phyloP scores from a whole-genome alignment of 2,329 filamentous ascomycete genomes.

The Colletotrichum sp. region DNA sequence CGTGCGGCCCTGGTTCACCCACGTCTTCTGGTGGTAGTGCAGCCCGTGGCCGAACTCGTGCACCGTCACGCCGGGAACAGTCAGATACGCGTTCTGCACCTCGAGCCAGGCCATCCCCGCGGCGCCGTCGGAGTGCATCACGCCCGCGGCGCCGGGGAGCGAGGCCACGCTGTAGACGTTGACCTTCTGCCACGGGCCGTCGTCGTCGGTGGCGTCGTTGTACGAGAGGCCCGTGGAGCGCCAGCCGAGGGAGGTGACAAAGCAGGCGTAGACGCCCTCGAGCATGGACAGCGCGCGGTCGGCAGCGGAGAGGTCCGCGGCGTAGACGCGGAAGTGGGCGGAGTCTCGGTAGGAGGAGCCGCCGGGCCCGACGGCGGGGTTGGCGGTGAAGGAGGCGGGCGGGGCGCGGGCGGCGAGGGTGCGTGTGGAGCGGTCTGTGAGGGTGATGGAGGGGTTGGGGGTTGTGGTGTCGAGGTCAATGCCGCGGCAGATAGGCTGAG shows the following conservation, averaged over 20 bases:
- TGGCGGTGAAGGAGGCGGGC: not conserved
- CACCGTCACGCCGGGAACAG: constrained; percentile 42
- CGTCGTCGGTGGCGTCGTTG: constrained; percentile 31
- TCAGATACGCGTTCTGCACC: constrained; percentile 44
- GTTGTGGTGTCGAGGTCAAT: not conserved
- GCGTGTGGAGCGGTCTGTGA: not conserved
- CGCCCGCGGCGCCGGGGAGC: constrained; percentile 43
- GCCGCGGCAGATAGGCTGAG: not conserved
- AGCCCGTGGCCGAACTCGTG: constrained; percentile 56
- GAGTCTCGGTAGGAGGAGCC: constrained; percentile 35
- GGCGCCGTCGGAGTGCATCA: constrained; percentile 44
- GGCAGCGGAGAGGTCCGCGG: constrained; percentile 24
- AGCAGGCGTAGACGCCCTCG: constrained; percentile 49
- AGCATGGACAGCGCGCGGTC: constrained; percentile 40
- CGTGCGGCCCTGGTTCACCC: constrained; percentile 49
- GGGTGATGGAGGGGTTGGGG: not conserved
- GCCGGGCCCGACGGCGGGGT: constrained; percentile 27
- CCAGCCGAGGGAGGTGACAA: constrained; percentile 40
- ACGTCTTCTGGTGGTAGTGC: constrained; percentile 48
- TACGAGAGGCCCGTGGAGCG: constrained; percentile 42
- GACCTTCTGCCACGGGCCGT: constrained; percentile 48
- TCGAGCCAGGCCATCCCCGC: constrained; percentile 48
- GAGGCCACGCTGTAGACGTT: constrained; percentile 47
- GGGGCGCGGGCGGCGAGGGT: not conserved
- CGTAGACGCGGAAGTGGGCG: constrained; percentile 44